Conservation (phyloP, 129 eudicot genomes). For the Pittosporum tobira region DNA sequence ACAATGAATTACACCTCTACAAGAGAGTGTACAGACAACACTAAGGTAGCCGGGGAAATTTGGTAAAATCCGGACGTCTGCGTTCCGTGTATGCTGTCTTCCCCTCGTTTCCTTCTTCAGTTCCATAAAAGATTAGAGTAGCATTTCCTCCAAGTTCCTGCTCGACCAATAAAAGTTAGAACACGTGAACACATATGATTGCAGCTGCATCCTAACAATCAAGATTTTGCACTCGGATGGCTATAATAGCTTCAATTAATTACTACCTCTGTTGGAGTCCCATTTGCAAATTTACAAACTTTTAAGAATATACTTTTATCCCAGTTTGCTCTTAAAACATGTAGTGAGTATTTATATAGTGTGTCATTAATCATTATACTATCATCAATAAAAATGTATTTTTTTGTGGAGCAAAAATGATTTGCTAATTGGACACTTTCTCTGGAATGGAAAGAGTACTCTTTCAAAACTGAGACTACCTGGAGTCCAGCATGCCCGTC, state of each 20-base stretch:
- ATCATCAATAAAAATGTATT: too few species aligned
- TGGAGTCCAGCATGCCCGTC: slow-evolving; percentile 98
- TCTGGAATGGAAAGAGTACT: not conserved
- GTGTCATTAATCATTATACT: too few species aligned
- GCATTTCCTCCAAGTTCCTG: slow-evolving; percentile 90
- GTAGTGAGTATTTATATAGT: too few species aligned
- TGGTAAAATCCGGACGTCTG: slow-evolving; percentile 86
- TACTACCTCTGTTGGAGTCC: too few species aligned
- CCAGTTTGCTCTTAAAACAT: too few species aligned
- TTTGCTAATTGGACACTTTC: too few species aligned
- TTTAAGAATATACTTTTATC: too few species aligned
- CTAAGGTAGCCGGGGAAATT: slow-evolving; percentile 74
- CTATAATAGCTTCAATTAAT: not conserved
- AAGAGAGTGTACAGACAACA: not conserved
- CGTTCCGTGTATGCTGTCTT: slow-evolving; percentile 72
- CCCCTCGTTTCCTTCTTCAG: slow-evolving; percentile 93
- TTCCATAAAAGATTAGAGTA: slow-evolving; percentile 82
- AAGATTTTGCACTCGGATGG: not conserved
- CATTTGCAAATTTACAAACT: too few species aligned
- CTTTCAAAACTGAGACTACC: slow-evolving; percentile 23
- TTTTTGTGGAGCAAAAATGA: too few species aligned
- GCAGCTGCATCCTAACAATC: not conserved
- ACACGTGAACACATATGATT: not conserved
- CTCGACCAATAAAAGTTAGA: not conserved
- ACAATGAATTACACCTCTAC: not conserved